phyloP scores from a whole-genome alignment of 148 eudicot genomes.

The Hydrangea macrophylla region DNA sequence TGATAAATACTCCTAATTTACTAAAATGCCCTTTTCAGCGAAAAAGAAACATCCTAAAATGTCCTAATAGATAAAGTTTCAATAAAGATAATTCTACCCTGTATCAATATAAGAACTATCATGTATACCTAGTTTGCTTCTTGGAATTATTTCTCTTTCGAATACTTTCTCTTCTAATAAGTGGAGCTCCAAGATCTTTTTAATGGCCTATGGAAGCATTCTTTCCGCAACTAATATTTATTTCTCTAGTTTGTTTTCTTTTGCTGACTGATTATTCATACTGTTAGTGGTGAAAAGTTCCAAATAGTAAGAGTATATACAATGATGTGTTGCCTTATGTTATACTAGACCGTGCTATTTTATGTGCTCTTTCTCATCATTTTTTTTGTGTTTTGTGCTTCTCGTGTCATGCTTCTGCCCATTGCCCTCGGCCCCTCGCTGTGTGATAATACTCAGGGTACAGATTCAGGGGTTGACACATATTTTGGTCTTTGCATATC shows the following conservation, averaged over 20 bases:
- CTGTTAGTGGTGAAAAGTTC: too few relatives aligned
- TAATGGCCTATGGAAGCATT: not conserved
- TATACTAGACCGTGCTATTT: not conserved
- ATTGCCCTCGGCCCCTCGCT: not conserved
- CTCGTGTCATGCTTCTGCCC: not conserved
- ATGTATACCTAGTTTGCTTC: too few relatives aligned
- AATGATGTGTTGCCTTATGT: not conserved
- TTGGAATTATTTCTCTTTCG: not conserved
- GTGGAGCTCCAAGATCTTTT: not conserved
- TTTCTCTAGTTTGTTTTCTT: slow-evolving; percentile 7
- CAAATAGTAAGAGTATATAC: too few relatives aligned
- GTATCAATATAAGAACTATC: not conserved
- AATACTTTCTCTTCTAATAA: not conserved
- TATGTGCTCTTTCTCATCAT: not conserved
- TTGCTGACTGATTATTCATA: not conserved
- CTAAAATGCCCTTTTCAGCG: too few relatives aligned
- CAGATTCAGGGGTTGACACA: slow-evolving; percentile 89
- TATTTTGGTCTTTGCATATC: slow-evolving; percentile 92
- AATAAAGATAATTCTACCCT: too few relatives aligned
- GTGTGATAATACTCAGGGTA: slow-evolving; percentile 44
- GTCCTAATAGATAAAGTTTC: too few relatives aligned
- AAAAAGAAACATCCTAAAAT: too few relatives aligned
- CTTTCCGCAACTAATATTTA: not conserved
- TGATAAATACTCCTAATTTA: too few relatives aligned
- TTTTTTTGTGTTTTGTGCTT: not conserved